Percentiles rank a stretch among this genome's conserved stretches.
phyloP scores from a whole-genome alignment of 106 monocot genomes.

The Amphibolis antarctica region DNA sequence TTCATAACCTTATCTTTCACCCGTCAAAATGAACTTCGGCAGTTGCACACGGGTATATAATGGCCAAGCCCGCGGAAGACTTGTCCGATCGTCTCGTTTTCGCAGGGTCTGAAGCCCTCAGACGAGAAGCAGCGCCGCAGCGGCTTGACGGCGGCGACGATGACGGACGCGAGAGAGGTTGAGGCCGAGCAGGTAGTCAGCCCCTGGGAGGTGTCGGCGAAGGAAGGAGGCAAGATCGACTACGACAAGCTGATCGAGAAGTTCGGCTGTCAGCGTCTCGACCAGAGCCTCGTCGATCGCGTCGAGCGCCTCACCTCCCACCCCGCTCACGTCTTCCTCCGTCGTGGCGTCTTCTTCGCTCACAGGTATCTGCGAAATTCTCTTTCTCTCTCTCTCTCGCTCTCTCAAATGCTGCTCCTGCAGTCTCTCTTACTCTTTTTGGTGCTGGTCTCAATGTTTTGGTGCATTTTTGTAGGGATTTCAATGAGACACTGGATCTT shows the following conservation, averaged over 20 bases:
- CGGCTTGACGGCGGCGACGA: neutral
- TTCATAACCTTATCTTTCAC: too few relatives aligned
- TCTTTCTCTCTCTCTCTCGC: neutral
- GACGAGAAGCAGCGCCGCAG: neutral
- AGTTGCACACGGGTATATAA: too few relatives aligned
- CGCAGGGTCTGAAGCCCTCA: too few relatives aligned
- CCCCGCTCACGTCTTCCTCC: conserved; percentile 82
- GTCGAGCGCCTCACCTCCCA: conserved; percentile 70
- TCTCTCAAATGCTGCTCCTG: neutral
- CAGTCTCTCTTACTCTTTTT: neutral
- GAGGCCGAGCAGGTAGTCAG: conserved; percentile 39
- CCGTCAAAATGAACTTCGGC: too few relatives aligned
- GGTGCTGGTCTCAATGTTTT: neutral
- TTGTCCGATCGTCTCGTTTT: too few relatives aligned
- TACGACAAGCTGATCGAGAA: conserved; percentile 96
- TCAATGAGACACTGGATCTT: conserved; percentile 73
- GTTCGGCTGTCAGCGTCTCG: conserved; percentile 88
- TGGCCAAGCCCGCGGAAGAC: too few relatives aligned
- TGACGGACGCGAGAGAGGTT: neutral
- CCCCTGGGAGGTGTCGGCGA: conserved; percentile 90
- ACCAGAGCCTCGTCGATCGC: conserved; percentile 41
- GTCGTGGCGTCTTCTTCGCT: conserved; percentile 95
- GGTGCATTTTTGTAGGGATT: conserved; percentile 41
- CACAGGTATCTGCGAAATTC: conserved; percentile 46
- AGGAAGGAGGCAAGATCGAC: conserved; percentile 87